Percentiles rank a stretch among this genome's conserved stretches.
phyloP scores from a whole-genome alignment of 2,329 filamentous ascomycete species.

The Ophiostoma sp. region DNA sequence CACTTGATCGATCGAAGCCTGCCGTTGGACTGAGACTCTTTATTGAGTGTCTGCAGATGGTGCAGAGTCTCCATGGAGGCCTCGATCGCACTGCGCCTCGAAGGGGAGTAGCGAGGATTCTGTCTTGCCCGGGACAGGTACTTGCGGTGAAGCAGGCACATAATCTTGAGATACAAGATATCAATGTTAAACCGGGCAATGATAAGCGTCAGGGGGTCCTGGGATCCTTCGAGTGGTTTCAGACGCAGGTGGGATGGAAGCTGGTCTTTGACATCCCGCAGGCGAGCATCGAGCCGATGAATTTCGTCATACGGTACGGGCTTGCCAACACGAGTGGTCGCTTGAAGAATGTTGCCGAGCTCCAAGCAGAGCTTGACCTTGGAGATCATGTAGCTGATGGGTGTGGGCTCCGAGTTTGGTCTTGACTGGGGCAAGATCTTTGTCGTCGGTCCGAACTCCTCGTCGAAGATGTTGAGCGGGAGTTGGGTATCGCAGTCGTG shows the following conservation, averaged over 20 bases:
- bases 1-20: constrained; percentile 68
- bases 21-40: constrained; percentile 66
- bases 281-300: constrained; percentile 54
- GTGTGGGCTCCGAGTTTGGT: constrained; percentile 64
- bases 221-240: constrained; percentile 65
- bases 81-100: constrained; percentile 76
- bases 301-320: constrained; percentile 59
- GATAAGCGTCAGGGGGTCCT: constrained; percentile 77
- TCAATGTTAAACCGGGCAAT: constrained; percentile 81
- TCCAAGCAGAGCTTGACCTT: constrained; percentile 64
- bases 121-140: constrained; percentile 73
- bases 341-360: constrained; percentile 66
- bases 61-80: constrained; percentile 75
- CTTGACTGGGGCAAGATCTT: constrained; percentile 62
- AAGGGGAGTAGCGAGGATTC: constrained; percentile 77
- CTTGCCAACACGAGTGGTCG: constrained; percentile 51
- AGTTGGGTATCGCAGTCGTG: constrained; percentile 70
- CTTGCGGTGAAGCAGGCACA: constrained; percentile 83
- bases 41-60: constrained; percentile 69
- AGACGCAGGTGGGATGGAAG: constrained; percentile 77
- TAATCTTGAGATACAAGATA: constrained; percentile 79
- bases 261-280: constrained; percentile 57
- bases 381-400: constrained; percentile 71
- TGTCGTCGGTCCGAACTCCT: constrained; percentile 67
- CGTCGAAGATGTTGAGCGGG: constrained; percentile 74